phyloP scores from a whole-genome alignment of 176 grass and related monocot species.

The Areca catechu region DNA sequence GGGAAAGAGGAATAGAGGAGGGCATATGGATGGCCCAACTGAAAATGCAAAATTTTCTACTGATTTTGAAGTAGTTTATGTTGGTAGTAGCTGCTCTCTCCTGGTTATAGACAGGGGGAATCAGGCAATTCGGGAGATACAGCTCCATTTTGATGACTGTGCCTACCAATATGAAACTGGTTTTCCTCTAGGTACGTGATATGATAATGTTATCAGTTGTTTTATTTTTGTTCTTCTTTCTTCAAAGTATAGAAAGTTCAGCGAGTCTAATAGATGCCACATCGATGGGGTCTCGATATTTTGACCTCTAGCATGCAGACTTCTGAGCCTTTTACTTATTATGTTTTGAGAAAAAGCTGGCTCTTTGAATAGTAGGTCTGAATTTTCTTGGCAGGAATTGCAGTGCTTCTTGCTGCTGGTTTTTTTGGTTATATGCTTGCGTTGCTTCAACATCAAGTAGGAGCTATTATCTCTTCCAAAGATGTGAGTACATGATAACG shows the following conservation, averaged over 20 bases:
- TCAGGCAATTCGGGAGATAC: conserved; percentile 89
- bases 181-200: conserved; percentile 79
- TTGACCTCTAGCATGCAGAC: no score
- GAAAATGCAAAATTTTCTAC: conserved; percentile 92
- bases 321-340: no score
- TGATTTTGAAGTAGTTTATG: conserved; percentile 79
- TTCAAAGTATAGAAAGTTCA: no score
- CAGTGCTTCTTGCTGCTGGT: conserved; percentile 77
- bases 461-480: conserved; percentile 56
- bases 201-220: neutral
- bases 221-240: neutral
- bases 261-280: no score
- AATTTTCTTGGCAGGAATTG: conserved; percentile 42
- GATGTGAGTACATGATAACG: conserved; percentile 41
- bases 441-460: conserved; percentile 61
- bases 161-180: conserved; percentile 61
- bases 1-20: conserved; percentile 73
- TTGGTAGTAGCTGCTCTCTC: conserved; percentile 86
- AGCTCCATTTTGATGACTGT: conserved; percentile 74
- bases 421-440: conserved; percentile 99
- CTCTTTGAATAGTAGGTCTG: no score
- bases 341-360: no score
- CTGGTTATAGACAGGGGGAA: conserved; percentile 90
- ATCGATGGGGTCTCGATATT: no score
- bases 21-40: conserved; percentile 75